These are phyloP conservation scores for Aristolochia contorta DNA, from an alignment of 164 flowering plant genomes.

Conservation along the genomic window DNA sequence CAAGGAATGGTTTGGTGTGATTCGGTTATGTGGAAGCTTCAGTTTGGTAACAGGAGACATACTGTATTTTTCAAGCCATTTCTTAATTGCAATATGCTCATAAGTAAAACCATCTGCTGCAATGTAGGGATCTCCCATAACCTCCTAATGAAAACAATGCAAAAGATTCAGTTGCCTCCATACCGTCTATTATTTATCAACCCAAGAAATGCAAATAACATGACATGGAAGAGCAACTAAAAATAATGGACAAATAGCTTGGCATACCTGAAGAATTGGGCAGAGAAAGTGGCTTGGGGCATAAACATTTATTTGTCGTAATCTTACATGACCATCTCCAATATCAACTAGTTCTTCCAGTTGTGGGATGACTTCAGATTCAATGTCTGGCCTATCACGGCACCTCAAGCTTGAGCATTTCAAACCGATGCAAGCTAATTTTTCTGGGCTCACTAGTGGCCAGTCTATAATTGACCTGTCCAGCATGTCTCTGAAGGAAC, in stretches of 20 bases:
- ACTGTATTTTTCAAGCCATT: constrained; percentile 56
- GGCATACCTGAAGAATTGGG: constrained; percentile 69
- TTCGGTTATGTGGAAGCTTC: constrained; percentile 26
- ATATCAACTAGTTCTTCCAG: constrained; percentile 47
- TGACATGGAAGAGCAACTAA: too few species aligned
- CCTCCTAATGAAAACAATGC: constrained; percentile 28
- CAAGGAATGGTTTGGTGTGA: constrained; percentile 29
- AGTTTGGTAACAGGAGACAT: constrained; percentile 58
- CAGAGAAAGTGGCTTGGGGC: constrained; percentile 71
- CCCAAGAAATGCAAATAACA: too few species aligned
- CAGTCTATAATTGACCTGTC: constrained; percentile 61
- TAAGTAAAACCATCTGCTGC: constrained; percentile 84
- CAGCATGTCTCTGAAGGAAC: constrained; percentile 34
- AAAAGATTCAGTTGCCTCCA: too few species aligned
- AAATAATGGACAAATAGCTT: not conserved
- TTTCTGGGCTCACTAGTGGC: constrained; percentile 63
- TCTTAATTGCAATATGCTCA: constrained; percentile 59
- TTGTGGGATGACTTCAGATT: constrained; percentile 52
- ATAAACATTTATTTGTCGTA: constrained; percentile 15
- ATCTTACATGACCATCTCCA: constrained; percentile 29
- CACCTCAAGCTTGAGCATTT: constrained; percentile 57
- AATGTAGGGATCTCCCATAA: constrained; percentile 67
- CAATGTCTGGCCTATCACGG: constrained; percentile 85
- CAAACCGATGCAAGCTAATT: constrained; percentile 50
- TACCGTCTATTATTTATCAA: too few species aligned